phyloP scores from a whole-genome alignment of 2,329 filamentous ascomycete species.

The Ceratocystis eucalypticola region DNA sequence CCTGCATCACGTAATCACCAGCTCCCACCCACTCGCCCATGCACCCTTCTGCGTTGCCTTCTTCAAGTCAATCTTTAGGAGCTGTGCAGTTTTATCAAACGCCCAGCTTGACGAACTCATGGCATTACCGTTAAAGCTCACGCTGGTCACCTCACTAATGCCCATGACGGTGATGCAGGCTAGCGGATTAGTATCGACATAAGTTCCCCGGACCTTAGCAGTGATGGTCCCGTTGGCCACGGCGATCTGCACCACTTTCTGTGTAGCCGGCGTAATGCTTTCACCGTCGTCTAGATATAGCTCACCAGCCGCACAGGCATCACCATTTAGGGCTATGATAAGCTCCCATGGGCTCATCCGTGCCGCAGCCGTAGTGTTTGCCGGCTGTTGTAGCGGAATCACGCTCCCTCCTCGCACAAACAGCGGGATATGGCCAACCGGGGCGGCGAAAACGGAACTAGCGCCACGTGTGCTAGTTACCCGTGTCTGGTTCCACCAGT shows the following conservation, averaged over 20 bases:
- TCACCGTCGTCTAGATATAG: slow-evolving; percentile 71
- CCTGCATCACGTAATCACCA: background rate
- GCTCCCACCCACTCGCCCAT: slow-evolving; percentile 43
- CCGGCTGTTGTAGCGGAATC: slow-evolving; percentile 44
- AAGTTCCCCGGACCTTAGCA: slow-evolving; percentile 38
- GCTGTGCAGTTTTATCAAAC: slow-evolving; percentile 35
- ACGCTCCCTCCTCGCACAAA: slow-evolving; percentile 53
- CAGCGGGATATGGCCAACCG: slow-evolving; percentile 43
- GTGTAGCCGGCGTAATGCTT: slow-evolving; percentile 44
- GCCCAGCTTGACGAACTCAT: slow-evolving; percentile 31
- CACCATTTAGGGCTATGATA: slow-evolving; percentile 48
- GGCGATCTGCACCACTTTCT: slow-evolving; percentile 40
- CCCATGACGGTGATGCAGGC: slow-evolving; percentile 52
- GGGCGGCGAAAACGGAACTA: slow-evolving; percentile 20
- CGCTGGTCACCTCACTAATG: slow-evolving; percentile 30
- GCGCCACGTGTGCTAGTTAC: slow-evolving; percentile 23
- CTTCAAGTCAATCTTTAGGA: slow-evolving; percentile 40
- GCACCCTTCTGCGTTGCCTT: slow-evolving; percentile 40
- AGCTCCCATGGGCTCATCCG: slow-evolving; percentile 56
- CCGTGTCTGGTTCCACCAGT: slow-evolving; percentile 38
- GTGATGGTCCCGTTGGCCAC: slow-evolving; percentile 33
- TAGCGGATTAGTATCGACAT: slow-evolving; percentile 42
- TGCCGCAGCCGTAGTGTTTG: slow-evolving; percentile 51
- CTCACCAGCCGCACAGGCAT: slow-evolving; percentile 50
- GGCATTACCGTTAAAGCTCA: slow-evolving; percentile 38